A percentile compares a stretch with the other conserved stretches of the same genome.
Conservation (phyloP, 768 basidiomycete species). For the Grammothele lineata region DNA sequence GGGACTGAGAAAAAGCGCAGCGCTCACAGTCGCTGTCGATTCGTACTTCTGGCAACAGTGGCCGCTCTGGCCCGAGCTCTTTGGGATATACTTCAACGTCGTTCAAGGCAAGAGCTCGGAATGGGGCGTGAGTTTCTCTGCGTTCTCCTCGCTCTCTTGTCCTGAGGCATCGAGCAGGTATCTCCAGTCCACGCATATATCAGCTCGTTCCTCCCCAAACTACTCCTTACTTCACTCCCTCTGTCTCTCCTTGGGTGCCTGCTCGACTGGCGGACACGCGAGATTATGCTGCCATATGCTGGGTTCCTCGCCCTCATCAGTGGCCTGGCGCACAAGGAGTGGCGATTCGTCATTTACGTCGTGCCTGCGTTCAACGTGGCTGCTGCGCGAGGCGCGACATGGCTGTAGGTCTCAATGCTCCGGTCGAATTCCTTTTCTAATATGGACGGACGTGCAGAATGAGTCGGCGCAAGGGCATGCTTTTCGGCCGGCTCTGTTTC, state of each 20-base stretch:
- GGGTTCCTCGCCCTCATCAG: slow-evolving; percentile 64
- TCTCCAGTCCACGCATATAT: slow-evolving; percentile 72
- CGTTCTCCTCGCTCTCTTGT: background rate
- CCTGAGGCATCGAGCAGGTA: slow-evolving; percentile 37
- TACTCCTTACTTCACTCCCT: slow-evolving; percentile 63
- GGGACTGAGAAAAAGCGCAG: slow-evolving; percentile 31
- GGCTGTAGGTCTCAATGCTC: slow-evolving; percentile 51
- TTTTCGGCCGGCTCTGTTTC: slow-evolving; percentile 43
- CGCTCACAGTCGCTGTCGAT: slow-evolving; percentile 62
- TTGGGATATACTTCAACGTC: slow-evolving; percentile 80
- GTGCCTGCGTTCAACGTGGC: slow-evolving; percentile 79
- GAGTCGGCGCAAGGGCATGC: slow-evolving; percentile 40
- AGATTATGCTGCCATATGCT: slow-evolving; percentile 48
- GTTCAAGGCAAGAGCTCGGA: slow-evolving; percentile 79
- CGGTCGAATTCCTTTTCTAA: background rate
- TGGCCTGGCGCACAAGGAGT: slow-evolving; percentile 88
- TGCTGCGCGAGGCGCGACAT: slow-evolving; percentile 60
- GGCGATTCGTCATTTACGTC: slow-evolving; percentile 91
- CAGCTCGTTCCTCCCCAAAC: slow-evolving; percentile 64
- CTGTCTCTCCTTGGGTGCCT: slow-evolving; percentile 52
- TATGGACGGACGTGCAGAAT: background rate
- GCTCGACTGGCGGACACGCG: slow-evolving; percentile 45
- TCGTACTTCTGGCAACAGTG: slow-evolving; percentile 79
- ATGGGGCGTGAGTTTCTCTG: slow-evolving; percentile 75
- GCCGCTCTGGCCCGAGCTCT: slow-evolving; percentile 84